Conservation (phyloP, 2,329 filamentous ascomycete genomes). For the Cytospora piceae region DNA sequence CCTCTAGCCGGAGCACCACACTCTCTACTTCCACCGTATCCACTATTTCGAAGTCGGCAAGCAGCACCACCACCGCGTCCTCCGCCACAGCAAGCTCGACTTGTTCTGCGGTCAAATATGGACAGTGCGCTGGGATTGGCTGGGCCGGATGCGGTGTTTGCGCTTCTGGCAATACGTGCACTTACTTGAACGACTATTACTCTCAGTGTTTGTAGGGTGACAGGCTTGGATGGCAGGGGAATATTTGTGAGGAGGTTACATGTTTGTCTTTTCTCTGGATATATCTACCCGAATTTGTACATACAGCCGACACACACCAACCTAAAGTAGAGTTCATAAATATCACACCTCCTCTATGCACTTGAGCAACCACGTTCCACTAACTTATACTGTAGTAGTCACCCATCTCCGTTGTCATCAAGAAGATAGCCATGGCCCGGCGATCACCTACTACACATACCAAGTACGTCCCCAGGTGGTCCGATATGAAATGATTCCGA, state of each 20-base stretch:
- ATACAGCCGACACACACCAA: background rate
- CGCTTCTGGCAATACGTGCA: conserved; percentile 24
- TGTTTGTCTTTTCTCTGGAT: conserved; percentile 3
- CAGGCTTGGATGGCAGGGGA: background rate
- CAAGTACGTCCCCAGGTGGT: no score
- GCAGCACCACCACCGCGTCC: conserved; percentile 10
- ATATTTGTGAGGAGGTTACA: background rate
- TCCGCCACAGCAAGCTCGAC: conserved; percentile 13
- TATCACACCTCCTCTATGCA: background rate
- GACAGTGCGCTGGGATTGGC: conserved; percentile 22
- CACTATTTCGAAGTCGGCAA: conserved; percentile 12
- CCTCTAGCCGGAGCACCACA: conserved; percentile 10
- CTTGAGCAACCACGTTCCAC: background rate
- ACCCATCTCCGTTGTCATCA: no score
- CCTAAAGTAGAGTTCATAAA: background rate
- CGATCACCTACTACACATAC: no score
- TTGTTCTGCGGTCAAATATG: conserved; percentile 22
- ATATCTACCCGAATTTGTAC: conserved; percentile 1
- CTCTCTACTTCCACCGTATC: conserved; percentile 16
- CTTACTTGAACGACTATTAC: conserved; percentile 25
- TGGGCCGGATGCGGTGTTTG: conserved; percentile 24
- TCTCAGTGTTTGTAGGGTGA: conserved; percentile 21
- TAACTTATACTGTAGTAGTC: background rate
- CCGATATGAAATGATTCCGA: no score
- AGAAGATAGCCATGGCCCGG: no score